Percentiles rank a stretch among this genome's conserved stretches.
These are phyloP conservation scores for Chlorella sp. DNA, from an alignment of 139 green algal genomes.

Conservation along the genomic window DNA sequence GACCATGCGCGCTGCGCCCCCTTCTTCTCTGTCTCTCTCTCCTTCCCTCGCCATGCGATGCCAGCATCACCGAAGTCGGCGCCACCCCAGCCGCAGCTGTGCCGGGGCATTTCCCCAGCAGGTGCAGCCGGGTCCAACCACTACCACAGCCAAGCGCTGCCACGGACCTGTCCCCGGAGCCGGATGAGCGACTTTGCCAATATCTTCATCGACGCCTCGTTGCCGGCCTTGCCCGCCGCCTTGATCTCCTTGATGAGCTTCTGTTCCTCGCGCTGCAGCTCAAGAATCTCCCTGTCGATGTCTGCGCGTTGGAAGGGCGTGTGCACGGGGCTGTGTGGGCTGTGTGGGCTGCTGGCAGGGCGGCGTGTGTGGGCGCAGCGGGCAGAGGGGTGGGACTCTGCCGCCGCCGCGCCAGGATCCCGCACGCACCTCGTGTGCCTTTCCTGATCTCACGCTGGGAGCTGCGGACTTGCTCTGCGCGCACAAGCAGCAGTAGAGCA, in stretches of 20 bases:
- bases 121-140: no score
- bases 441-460: slow-evolving; percentile 37
- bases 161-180: slow-evolving; percentile 41
- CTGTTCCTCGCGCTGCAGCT: slow-evolving; percentile 41
- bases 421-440: slow-evolving; percentile 31
- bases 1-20: no score
- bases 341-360: no score
- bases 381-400: neutral
- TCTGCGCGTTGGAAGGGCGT: no score
- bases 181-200: slow-evolving; percentile 52
- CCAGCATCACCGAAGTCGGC: no score
- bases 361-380: no score
- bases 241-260: slow-evolving; percentile 54
- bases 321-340: no score
- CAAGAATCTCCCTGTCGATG: slow-evolving; percentile 38
- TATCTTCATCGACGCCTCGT: slow-evolving; percentile 24
- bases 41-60: no score
- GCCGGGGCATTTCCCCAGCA: no score
- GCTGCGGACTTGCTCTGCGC: slow-evolving; percentile 35
- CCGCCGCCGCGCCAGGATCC: neutral
- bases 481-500: neutral
- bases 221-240: slow-evolving; percentile 35
- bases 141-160: no score
- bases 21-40: no score
- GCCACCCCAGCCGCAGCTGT: no score